Conservation (phyloP, 106 monocot species). For the Ottelia alismoides region DNA sequence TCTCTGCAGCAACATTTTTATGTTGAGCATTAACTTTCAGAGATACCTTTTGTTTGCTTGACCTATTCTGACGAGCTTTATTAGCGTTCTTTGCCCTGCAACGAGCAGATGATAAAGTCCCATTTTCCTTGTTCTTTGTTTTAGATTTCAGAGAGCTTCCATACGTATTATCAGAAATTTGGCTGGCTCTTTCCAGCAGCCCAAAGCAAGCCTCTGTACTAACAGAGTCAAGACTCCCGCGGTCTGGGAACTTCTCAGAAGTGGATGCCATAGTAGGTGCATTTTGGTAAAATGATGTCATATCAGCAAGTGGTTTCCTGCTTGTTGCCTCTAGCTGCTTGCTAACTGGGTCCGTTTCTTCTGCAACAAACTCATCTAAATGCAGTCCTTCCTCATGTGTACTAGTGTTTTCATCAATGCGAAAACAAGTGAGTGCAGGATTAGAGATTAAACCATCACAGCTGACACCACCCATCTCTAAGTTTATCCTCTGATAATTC, state of each 20-base stretch:
- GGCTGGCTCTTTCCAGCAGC: too few relatives aligned
- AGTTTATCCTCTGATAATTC: slow-evolving; percentile 10
- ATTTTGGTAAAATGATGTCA: slow-evolving; percentile 33
- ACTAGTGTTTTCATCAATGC: slow-evolving; percentile 65
- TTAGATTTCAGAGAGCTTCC: slow-evolving; percentile 6
- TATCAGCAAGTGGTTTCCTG: slow-evolving; percentile 35
- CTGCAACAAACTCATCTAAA: slow-evolving; percentile 5
- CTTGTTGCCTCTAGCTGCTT: slow-evolving; percentile 5
- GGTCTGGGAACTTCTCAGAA: slow-evolving; percentile 6
- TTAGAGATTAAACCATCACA: slow-evolving; percentile 27
- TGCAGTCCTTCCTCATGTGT: slow-evolving; percentile 33
- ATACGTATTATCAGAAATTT: too few relatives aligned
- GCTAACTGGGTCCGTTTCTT: slow-evolving; percentile 6
- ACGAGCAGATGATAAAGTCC: slow-evolving; percentile 6
- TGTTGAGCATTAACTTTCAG: slow-evolving; percentile 8
- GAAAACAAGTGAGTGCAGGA: slow-evolving; percentile 57
- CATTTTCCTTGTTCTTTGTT: slow-evolving; percentile 11
- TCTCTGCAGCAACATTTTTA: too few relatives aligned
- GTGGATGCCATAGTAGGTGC: slow-evolving; percentile 9
- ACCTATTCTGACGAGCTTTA: slow-evolving; percentile 10
- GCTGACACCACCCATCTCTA: slow-evolving; percentile 24
- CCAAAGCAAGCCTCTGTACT: slow-evolving; percentile 11
- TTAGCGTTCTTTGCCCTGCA: not conserved
- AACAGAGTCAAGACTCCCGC: slow-evolving; percentile 17
- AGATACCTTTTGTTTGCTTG: slow-evolving; percentile 13